Evolutionary conservation across 2,329 filamentous ascomycete genomes (phyloP).

Genomic region (Colletotrichum sp.): DNA sequence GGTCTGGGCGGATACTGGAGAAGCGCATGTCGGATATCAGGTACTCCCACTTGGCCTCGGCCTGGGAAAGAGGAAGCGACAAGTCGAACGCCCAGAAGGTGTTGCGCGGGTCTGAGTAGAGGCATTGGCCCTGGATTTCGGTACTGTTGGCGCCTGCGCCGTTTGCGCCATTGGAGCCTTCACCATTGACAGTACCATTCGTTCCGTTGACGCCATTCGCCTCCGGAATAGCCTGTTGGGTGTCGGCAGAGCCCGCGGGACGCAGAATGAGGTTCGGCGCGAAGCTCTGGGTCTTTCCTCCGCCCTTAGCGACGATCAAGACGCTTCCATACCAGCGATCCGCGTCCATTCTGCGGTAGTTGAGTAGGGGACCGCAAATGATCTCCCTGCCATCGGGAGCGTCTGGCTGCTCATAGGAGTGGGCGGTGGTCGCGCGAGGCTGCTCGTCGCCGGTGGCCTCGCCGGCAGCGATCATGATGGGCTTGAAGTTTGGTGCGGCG

Average conservation of each 20-base stretch:
- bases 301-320: constrained; percentile 78
- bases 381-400: constrained; percentile 60
- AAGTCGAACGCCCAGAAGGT: constrained; percentile 96
- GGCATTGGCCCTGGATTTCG: constrained; percentile 55
- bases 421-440: constrained; percentile 15
- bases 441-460: constrained; percentile 33
- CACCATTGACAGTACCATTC: constrained; percentile 33
- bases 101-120: constrained; percentile 69
- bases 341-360: constrained; percentile 76
- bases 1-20: constrained; percentile 57
- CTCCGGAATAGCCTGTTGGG: constrained; percentile 16
- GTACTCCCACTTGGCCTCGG: constrained; percentile 82
- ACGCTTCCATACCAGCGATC: constrained; percentile 83
- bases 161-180: constrained; percentile 30
- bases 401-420: constrained; percentile 17
- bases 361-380: constrained; percentile 74
- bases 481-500: constrained; percentile 44
- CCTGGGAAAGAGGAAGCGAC: constrained; percentile 72
- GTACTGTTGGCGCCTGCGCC: not conserved
- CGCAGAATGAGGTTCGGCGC: constrained; percentile 64
- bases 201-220: constrained; percentile 31
- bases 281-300: constrained; percentile 60
- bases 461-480: constrained; percentile 51
- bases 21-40: constrained; percentile 69
- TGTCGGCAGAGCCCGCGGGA: constrained; percentile 36